Conservation (phyloP, 2,329 filamentous ascomycete genomes). For the Exserohilum turcica region DNA sequence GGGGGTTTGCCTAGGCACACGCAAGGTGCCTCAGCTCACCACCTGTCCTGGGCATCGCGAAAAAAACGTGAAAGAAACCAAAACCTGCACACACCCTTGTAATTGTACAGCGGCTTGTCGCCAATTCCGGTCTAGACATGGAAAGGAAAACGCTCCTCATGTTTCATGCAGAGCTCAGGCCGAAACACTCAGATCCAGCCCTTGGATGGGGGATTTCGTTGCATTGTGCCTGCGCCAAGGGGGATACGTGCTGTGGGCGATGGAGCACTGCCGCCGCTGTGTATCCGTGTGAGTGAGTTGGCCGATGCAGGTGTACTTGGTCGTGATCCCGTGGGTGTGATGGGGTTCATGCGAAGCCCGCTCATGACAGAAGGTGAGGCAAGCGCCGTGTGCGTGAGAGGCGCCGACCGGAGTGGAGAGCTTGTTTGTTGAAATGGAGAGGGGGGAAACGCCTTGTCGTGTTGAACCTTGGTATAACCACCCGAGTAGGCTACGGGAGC, state of each 20-base stretch:
- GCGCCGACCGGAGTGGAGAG: constrained; percentile 9
- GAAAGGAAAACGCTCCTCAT: constrained; percentile 7
- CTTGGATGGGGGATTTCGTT: constrained; percentile 39
- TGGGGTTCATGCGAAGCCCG: constrained; percentile 45
- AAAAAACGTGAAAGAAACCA: constrained; percentile 2
- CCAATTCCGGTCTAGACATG: constrained; percentile 9
- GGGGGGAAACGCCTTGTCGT: constrained; percentile 43
- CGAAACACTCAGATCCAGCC: constrained; percentile 42
- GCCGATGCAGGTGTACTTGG: constrained; percentile 21
- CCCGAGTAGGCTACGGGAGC: constrained; percentile 34
- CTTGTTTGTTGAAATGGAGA: constrained; percentile 27
- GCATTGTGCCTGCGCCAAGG: constrained; percentile 46
- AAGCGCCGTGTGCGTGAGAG: constrained; percentile 13
- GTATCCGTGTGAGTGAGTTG: constrained; percentile 20
- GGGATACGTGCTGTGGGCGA: constrained; percentile 42
- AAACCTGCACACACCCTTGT: constrained; percentile 3
- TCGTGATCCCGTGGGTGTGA: constrained; percentile 31
- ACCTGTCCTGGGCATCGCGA: not conserved
- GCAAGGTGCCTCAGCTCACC: not conserved
- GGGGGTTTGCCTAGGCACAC: constrained; percentile 7
- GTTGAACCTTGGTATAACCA: constrained; percentile 41
- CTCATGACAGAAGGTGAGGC: constrained; percentile 25
- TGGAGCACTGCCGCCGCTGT: constrained; percentile 21
- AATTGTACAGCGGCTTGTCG: constrained; percentile 31
- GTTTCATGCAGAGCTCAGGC: constrained; percentile 1